Percentiles rank a stretch among this genome's conserved stretches.
These are phyloP conservation scores for Sorghum bicolor DNA, from an alignment of 176 grass and related monocot species.

Conservation along the genomic window DNA sequence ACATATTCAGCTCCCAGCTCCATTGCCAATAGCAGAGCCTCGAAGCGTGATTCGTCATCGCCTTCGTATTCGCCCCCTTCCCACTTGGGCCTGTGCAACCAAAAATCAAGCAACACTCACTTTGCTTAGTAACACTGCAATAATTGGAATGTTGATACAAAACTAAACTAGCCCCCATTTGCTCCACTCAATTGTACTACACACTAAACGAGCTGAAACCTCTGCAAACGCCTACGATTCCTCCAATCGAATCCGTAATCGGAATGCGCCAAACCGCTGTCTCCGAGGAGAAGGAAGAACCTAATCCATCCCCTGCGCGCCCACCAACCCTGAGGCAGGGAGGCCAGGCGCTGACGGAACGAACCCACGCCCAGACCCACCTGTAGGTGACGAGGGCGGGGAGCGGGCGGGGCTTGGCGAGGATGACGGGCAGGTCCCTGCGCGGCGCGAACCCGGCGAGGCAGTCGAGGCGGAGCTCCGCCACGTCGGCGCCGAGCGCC, in stretches of 20 bases:
- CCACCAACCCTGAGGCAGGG: background rate
- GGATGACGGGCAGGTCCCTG: slow-evolving; percentile 64
- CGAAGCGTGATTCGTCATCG: slow-evolving; percentile 60
- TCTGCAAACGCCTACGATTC: background rate
- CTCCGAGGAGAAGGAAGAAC: background rate
- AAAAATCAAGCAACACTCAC: background rate
- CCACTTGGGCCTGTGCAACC: slow-evolving; percentile 74
- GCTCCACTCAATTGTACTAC: background rate
- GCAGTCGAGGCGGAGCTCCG: slow-evolving; percentile 78
- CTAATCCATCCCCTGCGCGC: background rate
- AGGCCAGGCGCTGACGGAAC: background rate
- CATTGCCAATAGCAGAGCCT: slow-evolving; percentile 71
- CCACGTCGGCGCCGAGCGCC: slow-evolving; percentile 74
- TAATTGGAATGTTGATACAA: background rate
- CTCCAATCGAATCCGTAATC: background rate
- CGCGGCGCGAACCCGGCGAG: slow-evolving; percentile 58
- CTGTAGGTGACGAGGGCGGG: slow-evolving; percentile 94
- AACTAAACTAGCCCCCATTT: background rate
- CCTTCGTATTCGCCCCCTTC: slow-evolving; percentile 94
- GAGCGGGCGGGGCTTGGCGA: slow-evolving; percentile 62
- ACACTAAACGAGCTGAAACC: background rate
- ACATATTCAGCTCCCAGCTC: slow-evolving; percentile 92
- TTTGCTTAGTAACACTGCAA: background rate
- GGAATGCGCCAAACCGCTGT: background rate
- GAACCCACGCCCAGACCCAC: slow-evolving; percentile 26